Percentiles rank a stretch among this genome's conserved stretches.
phyloP scores from a whole-genome alignment of 2,329 filamentous ascomycete genomes.

The Lecanosticta acicola region DNA sequence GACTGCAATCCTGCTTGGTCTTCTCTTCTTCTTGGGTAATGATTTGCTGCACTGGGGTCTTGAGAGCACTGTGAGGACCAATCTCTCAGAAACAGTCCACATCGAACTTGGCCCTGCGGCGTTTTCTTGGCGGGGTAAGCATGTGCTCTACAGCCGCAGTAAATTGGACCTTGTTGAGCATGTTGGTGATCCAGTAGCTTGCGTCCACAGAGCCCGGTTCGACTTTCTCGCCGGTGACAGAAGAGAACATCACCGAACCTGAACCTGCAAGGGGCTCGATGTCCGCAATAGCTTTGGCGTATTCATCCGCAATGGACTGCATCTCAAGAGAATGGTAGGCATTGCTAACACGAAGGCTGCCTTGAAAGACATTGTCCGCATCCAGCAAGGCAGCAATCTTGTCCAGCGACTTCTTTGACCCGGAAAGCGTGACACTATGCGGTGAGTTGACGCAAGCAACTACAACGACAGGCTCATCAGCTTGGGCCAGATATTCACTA shows the following conservation, averaged over 20 bases:
- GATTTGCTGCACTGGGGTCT: slow-evolving; percentile 1
- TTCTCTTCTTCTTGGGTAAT: not conserved
- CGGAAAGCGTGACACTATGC: slow-evolving; percentile 41
- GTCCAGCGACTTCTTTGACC: slow-evolving; percentile 27
- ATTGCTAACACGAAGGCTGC: not conserved
- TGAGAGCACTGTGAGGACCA: slow-evolving; percentile 2
- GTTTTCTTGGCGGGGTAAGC: not conserved
- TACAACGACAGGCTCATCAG: slow-evolving; percentile 17
- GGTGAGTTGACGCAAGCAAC: slow-evolving; percentile 39
- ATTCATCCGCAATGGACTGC: not conserved
- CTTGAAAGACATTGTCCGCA: slow-evolving; percentile 32
- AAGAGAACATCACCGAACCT: not conserved
- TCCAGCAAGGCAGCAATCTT: slow-evolving; percentile 28
- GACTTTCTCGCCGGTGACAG: not conserved
- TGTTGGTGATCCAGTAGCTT: slow-evolving; percentile 1
- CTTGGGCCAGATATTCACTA: slow-evolving; percentile 10
- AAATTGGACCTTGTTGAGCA: not conserved
- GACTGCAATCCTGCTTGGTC: not conserved
- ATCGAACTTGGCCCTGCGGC: not conserved
- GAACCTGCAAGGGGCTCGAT: not conserved
- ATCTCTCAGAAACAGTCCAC: not conserved
- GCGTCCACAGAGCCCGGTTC: not conserved
- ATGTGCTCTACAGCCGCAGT: not conserved
- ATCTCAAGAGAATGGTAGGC: not conserved
- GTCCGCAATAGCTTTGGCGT: not conserved